A percentile compares a stretch with the other conserved stretches of the same genome.
Evolutionary conservation across 164 flowering plant species (phyloP).

Genomic region (Cinnamomum chago): DNA sequence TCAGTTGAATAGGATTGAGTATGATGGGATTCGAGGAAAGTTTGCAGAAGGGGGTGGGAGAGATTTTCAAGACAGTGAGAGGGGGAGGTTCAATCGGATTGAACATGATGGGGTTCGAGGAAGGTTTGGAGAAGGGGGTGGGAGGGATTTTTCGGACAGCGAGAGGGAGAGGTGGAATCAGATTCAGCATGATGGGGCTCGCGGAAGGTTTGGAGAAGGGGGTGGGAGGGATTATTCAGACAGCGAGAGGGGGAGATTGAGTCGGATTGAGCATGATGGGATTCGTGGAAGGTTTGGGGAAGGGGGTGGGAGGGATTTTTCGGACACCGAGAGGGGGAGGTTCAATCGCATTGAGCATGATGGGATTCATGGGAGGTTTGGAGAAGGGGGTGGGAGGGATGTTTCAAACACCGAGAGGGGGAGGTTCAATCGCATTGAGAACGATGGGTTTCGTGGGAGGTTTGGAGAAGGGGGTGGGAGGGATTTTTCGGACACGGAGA

Average conservation of each 20-base stretch:
- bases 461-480: constrained; percentile 15
- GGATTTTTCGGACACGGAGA: constrained; percentile 25
- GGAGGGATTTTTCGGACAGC: too few species aligned
- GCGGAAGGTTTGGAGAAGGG: constrained; percentile 22
- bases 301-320: too few species aligned
- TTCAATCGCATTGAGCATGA: constrained; percentile 22
- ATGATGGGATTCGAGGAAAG: constrained; percentile 24
- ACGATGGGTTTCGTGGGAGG: constrained; percentile 29
- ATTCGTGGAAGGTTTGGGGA: too few species aligned
- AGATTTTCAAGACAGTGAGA: too few species aligned
- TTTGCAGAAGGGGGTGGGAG: constrained; percentile 11
- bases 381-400: constrained; percentile 12
- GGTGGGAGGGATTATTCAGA: not conserved
- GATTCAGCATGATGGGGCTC: constrained; percentile 22
- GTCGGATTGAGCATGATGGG: too few species aligned
- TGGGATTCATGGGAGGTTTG: constrained; percentile 22
- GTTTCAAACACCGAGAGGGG: not conserved
- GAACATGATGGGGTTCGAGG: constrained; percentile 23
- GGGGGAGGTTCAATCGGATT: constrained; percentile 14
- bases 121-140: constrained; percentile 15
- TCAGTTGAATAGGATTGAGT: constrained; percentile 20
- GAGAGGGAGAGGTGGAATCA: constrained; percentile 7
- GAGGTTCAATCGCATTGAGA: constrained; percentile 14
- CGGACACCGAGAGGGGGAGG: too few species aligned
- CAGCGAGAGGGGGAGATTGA: too few species aligned